Conservation (phyloP, 805 yeast species). For the Helenozyma rhizophorensis region DNA sequence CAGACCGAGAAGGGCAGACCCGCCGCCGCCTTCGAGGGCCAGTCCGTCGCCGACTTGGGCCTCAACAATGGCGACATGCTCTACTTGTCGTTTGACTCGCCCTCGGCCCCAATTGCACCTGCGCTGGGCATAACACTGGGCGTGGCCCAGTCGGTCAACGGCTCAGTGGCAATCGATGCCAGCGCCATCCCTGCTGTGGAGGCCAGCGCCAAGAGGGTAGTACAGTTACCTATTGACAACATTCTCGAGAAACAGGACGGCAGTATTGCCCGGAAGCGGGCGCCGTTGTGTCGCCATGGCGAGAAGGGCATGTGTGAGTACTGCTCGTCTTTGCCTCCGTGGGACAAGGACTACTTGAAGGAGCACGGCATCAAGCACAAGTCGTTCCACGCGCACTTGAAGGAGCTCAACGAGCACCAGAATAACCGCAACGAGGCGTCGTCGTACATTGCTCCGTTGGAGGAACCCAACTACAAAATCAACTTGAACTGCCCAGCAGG, state of each 20-base stretch:
- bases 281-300: constrained; percentile 76
- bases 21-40: constrained; percentile 33
- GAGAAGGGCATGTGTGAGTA: constrained; percentile 97
- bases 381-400: constrained; percentile 80
- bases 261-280: constrained; percentile 57
- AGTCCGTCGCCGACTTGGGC: constrained; percentile 40
- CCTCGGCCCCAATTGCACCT: neutral
- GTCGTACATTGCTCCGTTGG: constrained; percentile 71
- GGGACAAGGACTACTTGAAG: constrained; percentile 75
- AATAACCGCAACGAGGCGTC: constrained; percentile 59
- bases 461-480: constrained; percentile 66
- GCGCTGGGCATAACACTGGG: neutral
- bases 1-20: constrained; percentile 44
- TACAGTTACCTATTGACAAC: constrained; percentile 65
- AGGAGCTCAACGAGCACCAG: constrained; percentile 62
- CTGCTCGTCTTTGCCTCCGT: constrained; percentile 93
- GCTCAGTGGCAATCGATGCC: constrained; percentile 7
- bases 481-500: constrained; percentile 66
- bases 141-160: constrained; percentile 7
- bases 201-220: constrained; percentile 17
- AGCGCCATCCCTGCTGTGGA: constrained; percentile 3
- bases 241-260: constrained; percentile 65
- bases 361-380: constrained; percentile 79
- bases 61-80: constrained; percentile 59
- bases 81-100: constrained; percentile 35